Evolutionary conservation across 805 yeast species (phyloP).

Genomic region (Debaryomyces prosopidis): DNA sequence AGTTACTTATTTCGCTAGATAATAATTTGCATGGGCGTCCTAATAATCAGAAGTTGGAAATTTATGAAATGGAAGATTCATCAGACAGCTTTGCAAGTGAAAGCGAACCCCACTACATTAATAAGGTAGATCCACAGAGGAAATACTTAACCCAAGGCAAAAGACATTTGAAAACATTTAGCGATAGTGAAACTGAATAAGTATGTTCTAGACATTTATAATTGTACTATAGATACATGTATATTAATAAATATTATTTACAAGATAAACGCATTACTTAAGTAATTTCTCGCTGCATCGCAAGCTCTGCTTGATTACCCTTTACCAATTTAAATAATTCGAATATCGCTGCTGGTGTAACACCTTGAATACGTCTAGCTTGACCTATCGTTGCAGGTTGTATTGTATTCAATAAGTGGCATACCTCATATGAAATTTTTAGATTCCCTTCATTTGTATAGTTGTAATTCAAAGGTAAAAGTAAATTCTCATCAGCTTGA

Average conservation of each 20-base stretch:
- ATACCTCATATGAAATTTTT: constrained; percentile 73
- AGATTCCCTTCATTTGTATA: constrained; percentile 54
- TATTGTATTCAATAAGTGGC: constrained; percentile 63
- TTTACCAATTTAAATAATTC: constrained; percentile 64
- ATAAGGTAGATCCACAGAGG: not conserved
- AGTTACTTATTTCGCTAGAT: constrained; percentile 31
- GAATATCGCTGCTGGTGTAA: constrained; percentile 89
- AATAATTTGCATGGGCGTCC: constrained; percentile 19
- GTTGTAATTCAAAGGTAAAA: constrained; percentile 67
- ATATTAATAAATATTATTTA: constrained; percentile 14
- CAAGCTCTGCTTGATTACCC: constrained; percentile 24
- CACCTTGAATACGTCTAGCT: constrained; percentile 91
- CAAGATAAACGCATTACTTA: constrained; percentile 6
- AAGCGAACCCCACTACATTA: not conserved
- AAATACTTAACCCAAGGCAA: not conserved
- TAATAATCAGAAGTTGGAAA: not conserved
- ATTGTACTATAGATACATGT: constrained; percentile 11
- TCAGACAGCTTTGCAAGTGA: not conserved
- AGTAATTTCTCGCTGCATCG: constrained; percentile 13
- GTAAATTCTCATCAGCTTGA: constrained; percentile 75
- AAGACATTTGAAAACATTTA: not conserved
- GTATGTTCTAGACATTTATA: constrained; percentile 10
- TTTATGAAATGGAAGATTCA: not conserved
- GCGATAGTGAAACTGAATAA: constrained; percentile 4
- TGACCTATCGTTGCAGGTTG: constrained; percentile 93